Percentiles rank a stretch among this genome's conserved stretches.
These are phyloP conservation scores for Pseudonitzschia pungens DNA, from an alignment of 108 stramenopile genomes.

Conservation along the genomic window DNA sequence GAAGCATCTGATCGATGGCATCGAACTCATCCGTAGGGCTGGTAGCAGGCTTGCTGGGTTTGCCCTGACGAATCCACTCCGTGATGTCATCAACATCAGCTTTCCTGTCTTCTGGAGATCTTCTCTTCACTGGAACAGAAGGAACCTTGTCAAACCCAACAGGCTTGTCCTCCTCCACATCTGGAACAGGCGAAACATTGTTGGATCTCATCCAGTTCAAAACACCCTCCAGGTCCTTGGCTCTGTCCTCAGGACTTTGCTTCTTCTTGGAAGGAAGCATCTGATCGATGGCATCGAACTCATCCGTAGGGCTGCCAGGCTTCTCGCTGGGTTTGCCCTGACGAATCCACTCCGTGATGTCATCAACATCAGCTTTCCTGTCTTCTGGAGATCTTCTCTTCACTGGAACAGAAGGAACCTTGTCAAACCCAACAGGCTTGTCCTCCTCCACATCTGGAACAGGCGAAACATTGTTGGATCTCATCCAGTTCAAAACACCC, in stretches of 20 bases:
- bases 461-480: conserved; percentile 1
- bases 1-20: conserved; percentile 27
- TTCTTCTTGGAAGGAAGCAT: conserved; percentile 30
- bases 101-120: conserved; percentile 23
- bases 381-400: conserved; percentile 12
- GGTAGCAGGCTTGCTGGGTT: background rate
- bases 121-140: conserved; percentile 10
- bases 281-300: conserved; percentile 16
- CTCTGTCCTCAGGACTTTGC: conserved; percentile 25
- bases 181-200: conserved; percentile 12
- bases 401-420: conserved; percentile 7
- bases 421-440: background rate
- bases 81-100: conserved; percentile 28
- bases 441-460: background rate
- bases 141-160: conserved; percentile 5
- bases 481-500: conserved; percentile 37
- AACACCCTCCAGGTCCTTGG: conserved; percentile 17
- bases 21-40: conserved; percentile 12
- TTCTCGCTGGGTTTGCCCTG: conserved; percentile 1
- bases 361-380: conserved; percentile 22
- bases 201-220: conserved; percentile 21
- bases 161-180: background rate
- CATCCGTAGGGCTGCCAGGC: conserved; percentile 1
- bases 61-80: conserved; percentile 22
- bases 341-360: conserved; percentile 25